Evolutionary conservation across 2,329 filamentous ascomycete genomes (phyloP), one percentile per base, ranked within the genome.

Genomic region (Diaporthe longicolla): DNA sequence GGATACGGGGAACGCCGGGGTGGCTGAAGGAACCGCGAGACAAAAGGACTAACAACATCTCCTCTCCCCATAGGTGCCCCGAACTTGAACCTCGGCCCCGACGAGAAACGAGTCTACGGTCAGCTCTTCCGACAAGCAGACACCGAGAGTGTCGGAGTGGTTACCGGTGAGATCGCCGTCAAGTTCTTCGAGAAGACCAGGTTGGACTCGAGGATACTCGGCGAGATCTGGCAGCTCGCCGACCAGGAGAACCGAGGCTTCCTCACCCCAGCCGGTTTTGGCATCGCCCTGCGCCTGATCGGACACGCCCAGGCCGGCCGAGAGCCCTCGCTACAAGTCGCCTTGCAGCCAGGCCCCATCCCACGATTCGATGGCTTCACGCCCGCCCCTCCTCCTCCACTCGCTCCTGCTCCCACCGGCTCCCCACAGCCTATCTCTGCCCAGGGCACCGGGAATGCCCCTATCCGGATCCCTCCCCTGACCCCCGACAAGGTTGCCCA

Each of bases 151-250:
- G 93, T 98, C 73, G 95, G 95, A 72, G 95, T 98, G 77, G 94
- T 99, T 45, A 98, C 97, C 24, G 97, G 97, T 83, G 97, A 99
- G 84, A 90, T 97, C 76, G 97, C 97, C 74, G 95, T 99, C 83
- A 94, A 95, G 82, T 98, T 99, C 87, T 99, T 99, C 82, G 95
- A 98, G 84, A 97, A 97, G 88, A 98, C 97, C 59, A 93, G 94
- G 78, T 88, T 99, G 65, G 92, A 96, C 76, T 94, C 95, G 71
- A 92, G 94, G 76, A 89, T 97, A 65, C 89, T 99, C 74, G 97
- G 96, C 83, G 93, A 97, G 90, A 94, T 99, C 89, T 99, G 97
- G 97, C 96, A 98, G 85, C 97, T 99, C 82, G 96, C 97, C 78
- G 97, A 99, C 86, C 95, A 91, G 78, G 96, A 98, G 86, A 99